Evolutionary conservation across 768 basidiomycete genomes (phyloP).

Genomic region (Psilocybe subaeruginosa): DNA sequence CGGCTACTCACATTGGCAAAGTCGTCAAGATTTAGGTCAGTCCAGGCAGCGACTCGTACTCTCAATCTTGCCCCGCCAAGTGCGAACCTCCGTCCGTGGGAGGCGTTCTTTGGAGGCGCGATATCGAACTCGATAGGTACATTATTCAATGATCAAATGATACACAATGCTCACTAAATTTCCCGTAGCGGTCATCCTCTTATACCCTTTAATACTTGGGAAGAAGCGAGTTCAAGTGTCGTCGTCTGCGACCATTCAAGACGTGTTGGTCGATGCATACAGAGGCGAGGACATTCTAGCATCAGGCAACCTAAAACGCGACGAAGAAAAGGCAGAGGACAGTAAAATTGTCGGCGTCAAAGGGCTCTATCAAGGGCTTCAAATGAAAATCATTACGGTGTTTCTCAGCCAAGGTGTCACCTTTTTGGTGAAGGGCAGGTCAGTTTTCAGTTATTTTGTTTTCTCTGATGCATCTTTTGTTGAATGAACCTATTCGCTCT

Average conservation of each 20-base stretch:
- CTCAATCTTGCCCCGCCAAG: conserved; percentile 9
- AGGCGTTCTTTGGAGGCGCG: conserved; percentile 61
- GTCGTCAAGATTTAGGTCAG: conserved; percentile 14
- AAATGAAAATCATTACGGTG: conserved; percentile 53
- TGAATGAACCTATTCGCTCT: background rate
- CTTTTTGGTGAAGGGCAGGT: conserved; percentile 62
- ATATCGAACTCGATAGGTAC: conserved; percentile 54
- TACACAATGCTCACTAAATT: background rate
- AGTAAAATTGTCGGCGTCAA: conserved; percentile 15
- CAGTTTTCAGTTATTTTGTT: background rate
- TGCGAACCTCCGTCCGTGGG: conserved; percentile 38
- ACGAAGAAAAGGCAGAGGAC: conserved; percentile 16
- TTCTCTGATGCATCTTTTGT: background rate
- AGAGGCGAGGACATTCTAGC: conserved; percentile 21
- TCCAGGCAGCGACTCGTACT: conserved; percentile 5
- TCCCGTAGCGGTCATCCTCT: conserved; percentile 39
- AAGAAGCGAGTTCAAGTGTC: conserved; percentile 55
- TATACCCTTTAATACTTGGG: conserved; percentile 64
- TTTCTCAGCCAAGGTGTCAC: conserved; percentile 62
- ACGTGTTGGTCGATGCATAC: conserved; percentile 39
- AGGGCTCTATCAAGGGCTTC: conserved; percentile 57
- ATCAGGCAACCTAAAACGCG: conserved; percentile 9
- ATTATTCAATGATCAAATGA: background rate
- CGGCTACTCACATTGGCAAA: conserved; percentile 34
- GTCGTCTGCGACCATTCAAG: conserved; percentile 39